Conservation (phyloP, 148 eudicot genomes). For the Hydrangea macrophylla region DNA sequence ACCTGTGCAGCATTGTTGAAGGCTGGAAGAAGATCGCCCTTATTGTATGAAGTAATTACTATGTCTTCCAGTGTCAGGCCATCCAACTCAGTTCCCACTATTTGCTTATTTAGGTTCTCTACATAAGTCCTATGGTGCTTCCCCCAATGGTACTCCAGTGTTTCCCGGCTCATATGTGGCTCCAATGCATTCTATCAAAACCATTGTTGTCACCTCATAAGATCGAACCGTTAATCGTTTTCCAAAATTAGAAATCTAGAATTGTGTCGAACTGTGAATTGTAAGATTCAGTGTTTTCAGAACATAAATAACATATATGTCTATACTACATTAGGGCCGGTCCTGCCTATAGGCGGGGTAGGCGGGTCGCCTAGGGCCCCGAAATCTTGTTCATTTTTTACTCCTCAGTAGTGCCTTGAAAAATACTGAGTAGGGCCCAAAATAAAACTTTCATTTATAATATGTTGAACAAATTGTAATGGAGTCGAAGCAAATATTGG, state of each 20-base stretch:
- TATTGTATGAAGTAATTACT: conserved; percentile 61
- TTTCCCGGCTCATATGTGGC: conserved; percentile 80
- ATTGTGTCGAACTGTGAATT: neutral
- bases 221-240: no score
- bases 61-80: conserved; percentile 54
- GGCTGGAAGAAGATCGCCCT: conserved; percentile 74
- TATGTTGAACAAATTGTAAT: no score
- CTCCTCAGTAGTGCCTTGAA: no score
- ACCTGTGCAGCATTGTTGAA: conserved; percentile 99
- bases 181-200: conserved; percentile 68
- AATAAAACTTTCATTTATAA: no score
- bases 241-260: neutral
- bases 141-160: conserved; percentile 88
- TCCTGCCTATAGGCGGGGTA: no score
- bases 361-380: no score
- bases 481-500: no score
- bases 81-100: conserved; percentile 84
- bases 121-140: conserved; percentile 84
- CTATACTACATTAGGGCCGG: neutral
- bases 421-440: no score
- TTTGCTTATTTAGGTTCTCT: conserved; percentile 87
- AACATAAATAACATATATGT: neutral
- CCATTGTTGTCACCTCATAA: no score
- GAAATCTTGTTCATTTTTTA: no score
- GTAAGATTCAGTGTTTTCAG: neutral